These are phyloP conservation scores for Starmerella apis DNA, from an alignment of 805 yeast species.

Conservation along the genomic window DNA sequence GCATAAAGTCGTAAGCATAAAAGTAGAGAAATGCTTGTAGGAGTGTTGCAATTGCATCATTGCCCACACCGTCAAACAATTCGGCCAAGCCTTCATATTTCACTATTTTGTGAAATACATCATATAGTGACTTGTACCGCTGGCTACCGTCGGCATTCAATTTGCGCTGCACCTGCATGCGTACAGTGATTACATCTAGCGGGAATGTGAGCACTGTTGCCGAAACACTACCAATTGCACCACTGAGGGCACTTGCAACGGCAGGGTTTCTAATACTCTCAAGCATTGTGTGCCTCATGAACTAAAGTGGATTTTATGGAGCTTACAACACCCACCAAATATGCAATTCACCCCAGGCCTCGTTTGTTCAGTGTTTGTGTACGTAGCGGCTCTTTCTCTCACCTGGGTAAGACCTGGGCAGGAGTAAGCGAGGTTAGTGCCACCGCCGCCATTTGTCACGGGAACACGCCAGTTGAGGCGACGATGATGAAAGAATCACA, in stretches of 20 bases:
- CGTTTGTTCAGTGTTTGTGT: too few species aligned
- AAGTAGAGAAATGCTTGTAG: conserved; percentile 30
- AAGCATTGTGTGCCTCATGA: neutral
- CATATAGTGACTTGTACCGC: conserved; percentile 54
- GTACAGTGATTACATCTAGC: conserved; percentile 29
- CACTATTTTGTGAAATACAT: conserved; percentile 65
- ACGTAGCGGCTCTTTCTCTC: neutral
- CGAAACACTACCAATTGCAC: conserved; percentile 31
- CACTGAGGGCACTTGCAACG: conserved; percentile 28
- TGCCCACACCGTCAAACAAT: conserved; percentile 71
- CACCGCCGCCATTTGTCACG: neutral
- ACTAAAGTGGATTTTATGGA: neutral
- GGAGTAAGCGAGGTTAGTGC: neutral
- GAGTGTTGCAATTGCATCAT: conserved; percentile 28
- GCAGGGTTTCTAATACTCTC: conserved; percentile 21
- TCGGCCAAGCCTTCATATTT: conserved; percentile 59
- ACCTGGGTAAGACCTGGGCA: neutral
- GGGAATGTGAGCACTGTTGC: conserved; percentile 29
- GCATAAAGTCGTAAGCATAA: conserved; percentile 29
- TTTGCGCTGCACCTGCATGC: conserved; percentile 29
- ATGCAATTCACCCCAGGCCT: too few species aligned
- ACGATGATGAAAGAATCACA: neutral
- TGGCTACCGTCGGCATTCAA: conserved; percentile 4
- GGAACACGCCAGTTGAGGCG: neutral
- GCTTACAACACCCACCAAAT: too few species aligned